Conservation (phyloP, 495 filamentous ascomycete species). For the Podospora anserina region DNA sequence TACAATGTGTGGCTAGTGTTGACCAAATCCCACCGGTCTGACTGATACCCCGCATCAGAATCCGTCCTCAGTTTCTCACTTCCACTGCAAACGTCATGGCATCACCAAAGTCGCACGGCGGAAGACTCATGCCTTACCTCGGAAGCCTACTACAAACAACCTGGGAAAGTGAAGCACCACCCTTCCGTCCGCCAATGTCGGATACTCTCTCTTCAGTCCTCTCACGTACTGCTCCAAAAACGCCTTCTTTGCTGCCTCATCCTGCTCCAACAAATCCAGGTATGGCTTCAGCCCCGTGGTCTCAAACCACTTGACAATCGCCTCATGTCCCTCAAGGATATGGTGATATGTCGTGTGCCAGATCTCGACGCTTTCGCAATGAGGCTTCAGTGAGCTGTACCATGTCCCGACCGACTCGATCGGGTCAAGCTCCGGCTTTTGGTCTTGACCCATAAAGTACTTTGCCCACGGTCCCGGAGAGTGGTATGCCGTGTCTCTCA, state of each 20-base stretch:
- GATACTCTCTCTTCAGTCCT: constrained; percentile 12
- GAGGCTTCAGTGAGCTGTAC: constrained; percentile 46
- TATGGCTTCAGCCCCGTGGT: constrained; percentile 54
- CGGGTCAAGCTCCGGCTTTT: constrained; percentile 42
- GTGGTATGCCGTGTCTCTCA: constrained; percentile 44
- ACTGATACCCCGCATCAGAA: background rate
- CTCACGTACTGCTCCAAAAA: constrained; percentile 12
- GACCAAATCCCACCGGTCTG: background rate
- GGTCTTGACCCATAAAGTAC: constrained; percentile 20
- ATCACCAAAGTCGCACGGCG: background rate
- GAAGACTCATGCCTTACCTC: background rate
- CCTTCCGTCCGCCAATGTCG: constrained; percentile 9
- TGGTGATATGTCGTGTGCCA: constrained; percentile 55
- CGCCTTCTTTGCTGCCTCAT: constrained; percentile 1
- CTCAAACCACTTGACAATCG: constrained; percentile 57
- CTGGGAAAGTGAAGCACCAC: constrained; percentile 20
- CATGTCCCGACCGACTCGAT: constrained; percentile 46
- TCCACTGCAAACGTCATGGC: background rate
- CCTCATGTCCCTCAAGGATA: constrained; percentile 42
- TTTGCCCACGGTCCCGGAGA: constrained; percentile 38
- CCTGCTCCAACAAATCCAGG: constrained; percentile 24
- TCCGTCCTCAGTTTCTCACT: constrained; percentile 4
- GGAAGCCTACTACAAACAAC: constrained; percentile 17
- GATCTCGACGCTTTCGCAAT: constrained; percentile 42
- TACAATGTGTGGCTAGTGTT: background rate